phyloP scores from a whole-genome alignment of 1,284 basidiomycete species.

The Phylloboletellus chloephorus region DNA sequence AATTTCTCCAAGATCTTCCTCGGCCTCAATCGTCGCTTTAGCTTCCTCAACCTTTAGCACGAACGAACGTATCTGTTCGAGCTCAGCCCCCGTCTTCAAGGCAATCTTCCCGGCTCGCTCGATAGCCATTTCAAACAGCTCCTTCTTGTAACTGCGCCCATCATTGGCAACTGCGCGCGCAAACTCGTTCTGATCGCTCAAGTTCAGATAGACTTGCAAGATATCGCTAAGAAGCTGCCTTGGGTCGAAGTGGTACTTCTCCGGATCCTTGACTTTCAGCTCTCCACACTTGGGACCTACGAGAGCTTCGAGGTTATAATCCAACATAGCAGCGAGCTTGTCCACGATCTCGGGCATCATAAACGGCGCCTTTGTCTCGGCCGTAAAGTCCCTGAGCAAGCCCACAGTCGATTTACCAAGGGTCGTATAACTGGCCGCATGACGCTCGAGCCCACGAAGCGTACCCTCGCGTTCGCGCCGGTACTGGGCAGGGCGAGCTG shows the following conservation, averaged over 20 bases:
- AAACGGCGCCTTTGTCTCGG: conserved; percentile 88
- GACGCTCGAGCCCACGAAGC: conserved; percentile 74
- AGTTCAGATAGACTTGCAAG: conserved; percentile 87
- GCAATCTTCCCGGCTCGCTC: conserved; percentile 60
- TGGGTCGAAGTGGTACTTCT: conserved; percentile 89
- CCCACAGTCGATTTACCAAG: conserved; percentile 86
- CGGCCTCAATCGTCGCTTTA: conserved; percentile 73
- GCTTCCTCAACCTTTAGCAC: conserved; percentile 82
- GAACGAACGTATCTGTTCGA: conserved; percentile 70
- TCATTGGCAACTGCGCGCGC: conserved; percentile 88
- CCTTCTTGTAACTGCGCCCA: conserved; percentile 85
- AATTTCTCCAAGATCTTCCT: conserved; percentile 90
- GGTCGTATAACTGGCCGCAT: conserved; percentile 81
- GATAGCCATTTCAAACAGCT: conserved; percentile 80
- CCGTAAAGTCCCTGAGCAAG: conserved; percentile 88
- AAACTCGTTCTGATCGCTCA: conserved; percentile 78
- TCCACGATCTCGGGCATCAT: conserved; percentile 97
- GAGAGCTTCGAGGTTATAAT: conserved; percentile 89
- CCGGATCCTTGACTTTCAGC: conserved; percentile 81
- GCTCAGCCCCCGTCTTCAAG: conserved; percentile 79
- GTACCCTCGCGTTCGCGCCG: conserved; percentile 81
- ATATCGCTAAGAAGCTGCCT: conserved; percentile 81
- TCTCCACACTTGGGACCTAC: conserved; percentile 84
- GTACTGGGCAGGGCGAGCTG: conserved; percentile 60
- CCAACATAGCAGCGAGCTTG: conserved; percentile 92